Base-by-base conservation (phyloP, 2,329 filamentous ascomycete genomes). In the Fusarium mangiferae region DNA sequence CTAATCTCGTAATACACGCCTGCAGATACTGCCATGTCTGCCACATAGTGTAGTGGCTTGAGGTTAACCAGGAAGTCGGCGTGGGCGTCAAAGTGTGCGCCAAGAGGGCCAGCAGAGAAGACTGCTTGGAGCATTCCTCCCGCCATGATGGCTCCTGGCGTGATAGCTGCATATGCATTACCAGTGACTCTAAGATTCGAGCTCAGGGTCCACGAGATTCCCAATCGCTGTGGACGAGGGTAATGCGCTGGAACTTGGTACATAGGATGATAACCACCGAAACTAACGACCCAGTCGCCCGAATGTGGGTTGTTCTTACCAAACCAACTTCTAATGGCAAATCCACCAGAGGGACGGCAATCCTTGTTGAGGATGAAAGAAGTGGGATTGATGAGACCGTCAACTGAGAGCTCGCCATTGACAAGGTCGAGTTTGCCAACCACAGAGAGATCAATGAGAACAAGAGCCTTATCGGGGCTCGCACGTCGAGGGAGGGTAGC, bases 331-430 rank as follows among this genome's bases (percentile, higher is more conserved):
- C 52, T 5, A 0, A 56, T 44, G 0, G 52, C 52, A 1, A 56
- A 56, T 0, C 52, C 52, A 10, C 52, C 52, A 0, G 52, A 56
- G 0, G 52, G 52, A 0, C 52, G 0, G 1, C 52, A 56, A 8
- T 56, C 52, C 17, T 56, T 56, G 17, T 56, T 56, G 52, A 56
- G 52, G 0, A 56, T 56, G 22, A 56, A 56, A 2, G 52, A 56
- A 0, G 52, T 56, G 0, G 52, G 52, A 33, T 56, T 56, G 22
- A 56, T 20, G 1, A 56, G 52, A 1, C 52, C 52, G 5, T 56
- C 52, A 0, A 56, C 52, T 9, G 52, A 56, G 26, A 56, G 52
- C 0, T 56, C 52, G 6, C 52, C 52, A 15, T 44, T 1, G 6
- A 56, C 26, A 15, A 44, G 52, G 12, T 56, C 52, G 6, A 56